Base-by-base conservation (phyloP, 2,329 filamentous ascomycete genomes). In the Myriosclerotinia scirpicola region DNA sequence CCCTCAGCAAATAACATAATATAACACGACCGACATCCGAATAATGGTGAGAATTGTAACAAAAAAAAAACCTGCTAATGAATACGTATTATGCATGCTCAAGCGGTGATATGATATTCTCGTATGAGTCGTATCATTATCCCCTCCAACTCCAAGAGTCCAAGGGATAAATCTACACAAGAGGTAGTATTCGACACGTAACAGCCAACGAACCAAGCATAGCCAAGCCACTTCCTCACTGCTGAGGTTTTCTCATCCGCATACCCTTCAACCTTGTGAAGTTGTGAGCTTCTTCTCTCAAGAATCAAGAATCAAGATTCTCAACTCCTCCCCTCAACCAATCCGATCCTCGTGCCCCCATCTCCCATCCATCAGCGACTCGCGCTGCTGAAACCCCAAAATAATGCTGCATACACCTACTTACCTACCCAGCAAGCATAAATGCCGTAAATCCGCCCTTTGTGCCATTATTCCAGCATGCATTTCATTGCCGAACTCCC, bases 201-300 rank as follows among this genome's bases (percentile, higher is more conserved):
- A 50, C 44, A 60, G 44, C 56, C 56, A 50, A 60, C 56, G 56
- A 22, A 50, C 30, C 56, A 11, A 60, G 56, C 56, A 48, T 36
- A 5, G 6, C 34, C 30, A 48, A 60, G 56, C 56, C 56, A 60
- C 56, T 36, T 30, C 50, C 56, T 48, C 34, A 9, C 44, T 22
- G 56, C 56, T 60, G 56, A 60, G 38, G 20, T 36, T 22, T 26
- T 17, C 22, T 20, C 40, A 14, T 34, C 9, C 40, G 22, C 22
- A 17, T 30, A 46, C 40, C 40, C 5, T 34, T n/a, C n/a, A n/a
- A n/a, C n/a, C n/a, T n/a, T n/a, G n/a, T n/a, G n/a, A n/a, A n/a
- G n/a, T n/a, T n/a, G n/a, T n/a, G n/a, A n/a, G n/a, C n/a, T 34
- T 5, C 30, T 34, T 34, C 30, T n/a, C n/a, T n/a, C n/a, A n/a